phyloP scores from a whole-genome alignment of 2,329 filamentous ascomycete genomes.

The Hymenoscyphus infarciens region DNA sequence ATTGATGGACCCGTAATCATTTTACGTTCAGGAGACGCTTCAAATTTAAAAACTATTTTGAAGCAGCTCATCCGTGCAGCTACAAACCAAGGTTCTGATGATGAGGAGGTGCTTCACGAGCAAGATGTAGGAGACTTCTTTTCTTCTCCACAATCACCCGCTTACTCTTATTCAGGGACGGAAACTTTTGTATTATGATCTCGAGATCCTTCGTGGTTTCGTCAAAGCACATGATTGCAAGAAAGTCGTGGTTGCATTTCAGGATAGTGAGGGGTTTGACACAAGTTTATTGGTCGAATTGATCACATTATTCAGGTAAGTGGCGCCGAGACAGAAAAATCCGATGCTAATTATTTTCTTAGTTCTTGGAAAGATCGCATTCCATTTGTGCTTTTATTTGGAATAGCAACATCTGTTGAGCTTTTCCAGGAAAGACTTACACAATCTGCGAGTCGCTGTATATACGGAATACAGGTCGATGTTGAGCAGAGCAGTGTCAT shows the following conservation, averaged over 20 bases:
- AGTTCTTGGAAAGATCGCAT: conserved; percentile 71
- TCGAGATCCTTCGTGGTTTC: conserved; percentile 65
- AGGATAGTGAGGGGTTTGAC: conserved; percentile 82
- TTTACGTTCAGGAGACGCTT: conserved; percentile 66
- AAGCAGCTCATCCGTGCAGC: conserved; percentile 70
- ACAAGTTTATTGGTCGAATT: conserved; percentile 67
- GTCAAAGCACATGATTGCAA: conserved; percentile 50
- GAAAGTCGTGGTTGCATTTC: conserved; percentile 68
- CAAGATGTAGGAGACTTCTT: conserved; percentile 43
- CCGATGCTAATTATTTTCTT: conserved; percentile 12
- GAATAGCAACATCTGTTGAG: conserved; percentile 77
- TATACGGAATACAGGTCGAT: conserved; percentile 72
- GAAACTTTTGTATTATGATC: conserved; percentile 72
- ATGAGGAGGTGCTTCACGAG: conserved; percentile 44
- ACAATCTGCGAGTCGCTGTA: conserved; percentile 61
- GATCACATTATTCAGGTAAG: conserved; percentile 64
- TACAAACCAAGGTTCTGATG: conserved; percentile 50
- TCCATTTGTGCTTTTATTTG: conserved; percentile 73
- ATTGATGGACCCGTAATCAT: conserved; percentile 57
- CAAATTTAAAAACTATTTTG: conserved; percentile 68
- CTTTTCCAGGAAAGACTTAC: conserved; percentile 72
- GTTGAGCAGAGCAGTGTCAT: conserved; percentile 70
- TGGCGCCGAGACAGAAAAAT: conserved; percentile 11
- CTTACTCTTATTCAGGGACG: conserved; percentile 45
- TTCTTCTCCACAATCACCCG: background rate